Evolutionary conservation across 148 eudicot genomes (phyloP), one percentile per base, ranked within the genome.

Genomic region (Camellia granthamiana): DNA sequence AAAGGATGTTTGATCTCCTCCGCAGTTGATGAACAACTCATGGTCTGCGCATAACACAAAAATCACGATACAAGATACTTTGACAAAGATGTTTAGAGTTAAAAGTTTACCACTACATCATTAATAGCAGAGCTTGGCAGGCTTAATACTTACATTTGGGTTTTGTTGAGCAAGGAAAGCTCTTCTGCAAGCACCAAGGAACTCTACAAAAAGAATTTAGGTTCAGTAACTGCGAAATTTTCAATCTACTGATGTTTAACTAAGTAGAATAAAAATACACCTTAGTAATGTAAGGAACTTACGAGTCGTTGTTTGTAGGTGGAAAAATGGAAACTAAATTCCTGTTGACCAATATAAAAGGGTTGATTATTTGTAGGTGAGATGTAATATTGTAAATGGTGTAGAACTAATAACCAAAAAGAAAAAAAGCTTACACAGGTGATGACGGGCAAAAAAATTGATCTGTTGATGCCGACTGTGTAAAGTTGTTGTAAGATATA

Each of bases 1-100:
- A 42, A 78, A 84, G 66, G n/a, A 74, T 72, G 69, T 67, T 49
- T 78, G 67, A 69, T 75, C 59, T 81, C 98, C 98, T 71, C 97
- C 98, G 61, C 98, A 95, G 77, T 95, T 93, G 51, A 95, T 86
- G 78, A 86, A 90, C 76, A 95, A 74, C 47, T 93, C 85, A 82
- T 89, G 77, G 78, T 87, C 98, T 95, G 89, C 64, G 81, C 19
- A 63, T 61, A 49, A 15, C 59, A 72, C 38, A 42, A 11, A 8
- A 56, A 83, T 66, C 30, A 54, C 7, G 18, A 55, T 41, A 41
- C 5, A 47, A 49, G 66, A 76, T 14, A 78, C 7, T 3, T 56
- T 56, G 2, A 59, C 21, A 46, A 43, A 12, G 23, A 44, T 58
- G 13, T 23, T 61, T 44, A 0, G 3, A 54, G 11, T 55, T 6